phyloP scores from a whole-genome alignment of 768 basidiomycete genomes.

The Pholiota molesta region DNA sequence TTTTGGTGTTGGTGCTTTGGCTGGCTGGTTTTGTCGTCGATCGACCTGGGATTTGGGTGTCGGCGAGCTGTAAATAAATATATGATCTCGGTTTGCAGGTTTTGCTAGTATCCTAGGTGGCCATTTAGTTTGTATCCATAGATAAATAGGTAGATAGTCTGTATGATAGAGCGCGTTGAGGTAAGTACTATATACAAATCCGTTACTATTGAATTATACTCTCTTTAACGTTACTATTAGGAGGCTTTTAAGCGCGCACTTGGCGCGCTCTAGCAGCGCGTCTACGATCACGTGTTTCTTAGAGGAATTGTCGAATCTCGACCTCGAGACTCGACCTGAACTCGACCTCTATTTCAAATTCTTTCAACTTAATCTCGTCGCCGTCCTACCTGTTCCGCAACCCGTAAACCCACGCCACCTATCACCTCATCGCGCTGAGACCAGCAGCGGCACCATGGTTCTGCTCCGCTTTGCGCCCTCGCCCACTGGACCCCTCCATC shows the following conservation, averaged over 20 bases:
- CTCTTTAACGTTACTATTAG: neutral
- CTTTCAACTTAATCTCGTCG: too few relatives aligned
- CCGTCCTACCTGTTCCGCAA: too few relatives aligned
- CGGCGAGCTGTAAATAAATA: neutral
- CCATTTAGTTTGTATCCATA: neutral
- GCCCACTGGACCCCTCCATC: conserved; percentile 91
- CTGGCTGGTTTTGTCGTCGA: neutral
- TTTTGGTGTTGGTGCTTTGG: neutral
- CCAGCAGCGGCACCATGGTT: conserved; percentile 38
- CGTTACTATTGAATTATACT: neutral
- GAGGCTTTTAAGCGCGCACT: neutral
- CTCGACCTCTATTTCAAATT: too few relatives aligned
- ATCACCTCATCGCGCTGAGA: too few relatives aligned
- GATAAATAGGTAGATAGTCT: neutral
- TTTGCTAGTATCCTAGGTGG: neutral
- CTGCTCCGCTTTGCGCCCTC: conserved; percentile 95
- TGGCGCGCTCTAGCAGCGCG: neutral
- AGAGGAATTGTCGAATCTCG: too few relatives aligned
- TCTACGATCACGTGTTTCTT: too few relatives aligned
- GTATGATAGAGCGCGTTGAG: neutral
- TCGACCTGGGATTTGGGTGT: neutral
- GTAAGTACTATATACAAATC: neutral
- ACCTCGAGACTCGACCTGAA: too few relatives aligned
- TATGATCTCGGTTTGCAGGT: neutral
- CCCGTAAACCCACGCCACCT: too few relatives aligned